Evolutionary conservation across 306 rosid species (phyloP).

Genomic region (Fragaria iinumae): DNA sequence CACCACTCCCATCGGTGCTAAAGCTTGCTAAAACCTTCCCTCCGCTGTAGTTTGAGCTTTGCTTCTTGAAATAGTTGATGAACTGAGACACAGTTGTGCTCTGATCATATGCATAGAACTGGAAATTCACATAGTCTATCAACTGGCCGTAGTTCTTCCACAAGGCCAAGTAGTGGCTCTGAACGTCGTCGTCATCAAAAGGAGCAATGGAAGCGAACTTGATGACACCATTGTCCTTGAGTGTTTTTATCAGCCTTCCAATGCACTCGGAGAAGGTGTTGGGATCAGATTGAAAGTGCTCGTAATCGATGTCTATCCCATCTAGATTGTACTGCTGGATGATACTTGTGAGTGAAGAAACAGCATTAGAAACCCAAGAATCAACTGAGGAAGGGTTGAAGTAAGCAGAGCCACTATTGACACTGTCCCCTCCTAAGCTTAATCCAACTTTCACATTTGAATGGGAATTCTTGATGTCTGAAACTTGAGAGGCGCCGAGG

Average conservation of each 20-base stretch:
- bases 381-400: conserved; percentile 62
- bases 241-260: conserved; percentile 49
- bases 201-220: conserved; percentile 79
- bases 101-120: conserved; percentile 73
- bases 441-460: conserved; percentile 71
- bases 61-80: conserved; percentile 49
- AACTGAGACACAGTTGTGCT: conserved; percentile 60
- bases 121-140: conserved; percentile 82
- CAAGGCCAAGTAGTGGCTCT: conserved; percentile 57
- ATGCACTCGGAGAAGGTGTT: conserved; percentile 62
- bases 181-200: conserved; percentile 59
- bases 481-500: conserved; percentile 66
- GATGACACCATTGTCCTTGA: conserved; percentile 51
- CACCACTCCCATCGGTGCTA: conserved; percentile 56
- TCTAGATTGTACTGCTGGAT: conserved; percentile 57
- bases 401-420: conserved; percentile 19
- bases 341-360: conserved; percentile 32
- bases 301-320: conserved; percentile 77
- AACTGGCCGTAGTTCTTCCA: conserved; percentile 62
- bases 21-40: conserved; percentile 73
- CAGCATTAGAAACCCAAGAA: conserved; percentile 61
- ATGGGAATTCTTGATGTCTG: conserved; percentile 44
- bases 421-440: conserved; percentile 73
- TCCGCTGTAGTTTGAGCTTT: conserved; percentile 54
- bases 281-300: conserved; percentile 58